Conservation (phyloP, 1,139 yeast genomes). For the Blastobotrys petasosporus region DNA sequence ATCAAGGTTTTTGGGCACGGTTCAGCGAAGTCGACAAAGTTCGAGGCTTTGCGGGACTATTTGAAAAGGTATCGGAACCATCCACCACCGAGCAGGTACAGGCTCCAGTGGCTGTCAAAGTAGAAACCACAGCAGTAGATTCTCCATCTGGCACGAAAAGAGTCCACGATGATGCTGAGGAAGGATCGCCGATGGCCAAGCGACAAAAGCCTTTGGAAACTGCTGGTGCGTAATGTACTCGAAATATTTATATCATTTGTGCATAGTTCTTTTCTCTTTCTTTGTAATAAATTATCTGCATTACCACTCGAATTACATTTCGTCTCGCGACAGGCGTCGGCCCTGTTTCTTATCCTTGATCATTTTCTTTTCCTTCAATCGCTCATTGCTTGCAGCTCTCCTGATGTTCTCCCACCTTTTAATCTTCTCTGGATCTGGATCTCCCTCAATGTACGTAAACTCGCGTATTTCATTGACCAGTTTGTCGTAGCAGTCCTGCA, state of each 20-base stretch:
- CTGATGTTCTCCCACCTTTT: constrained; percentile 52
- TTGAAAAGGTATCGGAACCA: constrained; percentile 9
- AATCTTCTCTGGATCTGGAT: constrained; percentile 44
- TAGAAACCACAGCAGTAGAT: background rate
- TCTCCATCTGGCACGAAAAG: constrained; percentile 7
- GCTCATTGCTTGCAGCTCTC: constrained; percentile 42
- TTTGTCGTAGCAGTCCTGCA: constrained; percentile 54
- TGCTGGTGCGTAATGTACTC: background rate
- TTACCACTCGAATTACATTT: background rate
- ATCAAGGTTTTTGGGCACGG: constrained; percentile 28
- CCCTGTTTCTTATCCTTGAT: constrained; percentile 51
- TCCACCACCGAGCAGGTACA: background rate
- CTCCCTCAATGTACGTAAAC: constrained; percentile 46
- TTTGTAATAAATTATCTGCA: background rate
- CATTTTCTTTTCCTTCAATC: constrained; percentile 49
- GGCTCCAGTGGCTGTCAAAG: background rate
- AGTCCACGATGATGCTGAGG: constrained; percentile 1
- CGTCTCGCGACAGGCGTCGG: constrained; percentile 29
- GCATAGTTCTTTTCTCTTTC: too few species aligned
- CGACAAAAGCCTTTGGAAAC: too few species aligned
- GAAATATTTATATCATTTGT: background rate
- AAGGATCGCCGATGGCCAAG: too few species aligned
- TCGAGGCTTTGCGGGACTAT: constrained; percentile 27
- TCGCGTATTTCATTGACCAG: constrained; percentile 49
- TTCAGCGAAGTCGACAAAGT: constrained; percentile 24